These are phyloP conservation scores for Emmonsiellopsis sp. DNA, from an alignment of 2,329 filamentous ascomycete genomes.

Conservation along the genomic window DNA sequence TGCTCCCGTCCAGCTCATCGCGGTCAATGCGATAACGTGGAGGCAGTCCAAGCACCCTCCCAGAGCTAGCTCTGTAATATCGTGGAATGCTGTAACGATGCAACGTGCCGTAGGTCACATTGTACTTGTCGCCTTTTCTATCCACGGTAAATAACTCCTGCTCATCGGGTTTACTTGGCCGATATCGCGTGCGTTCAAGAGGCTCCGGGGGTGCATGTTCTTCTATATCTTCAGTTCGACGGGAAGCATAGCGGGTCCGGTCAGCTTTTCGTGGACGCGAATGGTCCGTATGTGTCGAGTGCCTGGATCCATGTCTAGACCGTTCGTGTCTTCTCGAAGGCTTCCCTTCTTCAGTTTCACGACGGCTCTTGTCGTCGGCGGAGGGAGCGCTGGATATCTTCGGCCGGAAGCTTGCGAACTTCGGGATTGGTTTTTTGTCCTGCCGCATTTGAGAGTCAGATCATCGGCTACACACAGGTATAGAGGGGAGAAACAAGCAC, in stretches of 20 bases:
- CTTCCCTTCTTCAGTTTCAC: conserved; percentile 10
- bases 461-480: not conserved
- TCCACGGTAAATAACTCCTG: conserved; percentile 53
- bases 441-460: conserved; percentile 11
- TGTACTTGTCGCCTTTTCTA: conserved; percentile 65
- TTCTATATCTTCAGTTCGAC: conserved; percentile 8
- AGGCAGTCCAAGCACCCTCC: conserved; percentile 60
- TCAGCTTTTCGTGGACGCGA: not conserved
- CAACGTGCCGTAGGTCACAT: conserved; percentile 63
- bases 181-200: conserved; percentile 10
- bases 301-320: conserved; percentile 16
- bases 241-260: conserved; percentile 17
- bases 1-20: conserved; percentile 39
- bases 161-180: conserved; percentile 10
- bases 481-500: not conserved
- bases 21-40: conserved; percentile 57
- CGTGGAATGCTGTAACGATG: conserved; percentile 62
- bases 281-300: conserved; percentile 8
- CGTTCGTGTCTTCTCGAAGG: conserved; percentile 7
- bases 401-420: conserved; percentile 66
- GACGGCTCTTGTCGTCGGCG: not conserved
- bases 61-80: conserved; percentile 61
- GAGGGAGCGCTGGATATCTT: conserved; percentile 21
- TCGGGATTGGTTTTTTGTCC: conserved; percentile 47
- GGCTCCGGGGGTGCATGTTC: not conserved